Base-by-base conservation (phyloP, 2,329 filamentous ascomycete species). In the Monosporascus cannonballus region DNA sequence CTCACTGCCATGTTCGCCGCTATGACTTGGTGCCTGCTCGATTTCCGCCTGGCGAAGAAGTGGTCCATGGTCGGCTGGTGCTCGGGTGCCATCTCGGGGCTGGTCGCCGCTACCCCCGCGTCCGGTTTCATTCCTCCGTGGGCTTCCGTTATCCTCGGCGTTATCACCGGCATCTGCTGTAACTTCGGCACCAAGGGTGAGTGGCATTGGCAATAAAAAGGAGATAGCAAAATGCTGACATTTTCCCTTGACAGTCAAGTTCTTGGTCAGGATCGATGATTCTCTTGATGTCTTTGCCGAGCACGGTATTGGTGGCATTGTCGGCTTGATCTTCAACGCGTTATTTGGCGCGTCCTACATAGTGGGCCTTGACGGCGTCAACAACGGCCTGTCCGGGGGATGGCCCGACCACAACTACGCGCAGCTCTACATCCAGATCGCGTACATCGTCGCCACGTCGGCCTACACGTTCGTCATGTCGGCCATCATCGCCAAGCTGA, bases 21-120 rank as follows among this genome's bases (percentile, higher is more conserved):
- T 59, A 89, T 94, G 72, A 89, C 91, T 51, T 99, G 94, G 94
- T 91, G 92, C 64, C 73, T 97, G 47, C 90, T 97, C 64, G 94
- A 99, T 81, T 97, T 86, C 83, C 87, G 94, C 56, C 84, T 97
- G 54, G 91, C 91, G 54, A 85, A 85, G 73, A 96, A 96, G 78
- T 96, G 92, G 91, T 96, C 80, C 42, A 85, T 87, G 73, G 85
- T 87, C 57, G 85, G 85, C 61, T 87, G 84, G 82, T 88, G 85
- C 70, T 87, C 84, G 14, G 85, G 85, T 53, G 81, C 81, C 60
- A 88, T 88, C 59, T 87, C 83, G 25, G 85, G 85, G 52, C 83
- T 87, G 47, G 85, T 88, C 48, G 83, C 85, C 54, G 85, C 85
- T 48, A 87, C 85, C 30, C 85, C 85, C 17, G 84, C 84, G 25